phyloP scores from a whole-genome alignment of 1,284 basidiomycete genomes.

The Irpex lacteus region DNA sequence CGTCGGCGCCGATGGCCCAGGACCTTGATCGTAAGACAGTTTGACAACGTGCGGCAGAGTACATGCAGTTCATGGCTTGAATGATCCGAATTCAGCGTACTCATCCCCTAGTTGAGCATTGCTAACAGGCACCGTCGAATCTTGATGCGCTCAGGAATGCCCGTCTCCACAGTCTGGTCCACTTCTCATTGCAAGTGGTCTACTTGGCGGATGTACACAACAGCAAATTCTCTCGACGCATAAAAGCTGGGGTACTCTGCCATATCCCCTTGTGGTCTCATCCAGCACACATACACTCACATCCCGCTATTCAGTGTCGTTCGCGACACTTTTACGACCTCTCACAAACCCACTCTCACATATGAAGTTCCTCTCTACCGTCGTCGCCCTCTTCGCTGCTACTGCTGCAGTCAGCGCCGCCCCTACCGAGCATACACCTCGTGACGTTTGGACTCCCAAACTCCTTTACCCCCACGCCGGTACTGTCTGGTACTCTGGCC shows the following conservation, averaged over 20 bases:
- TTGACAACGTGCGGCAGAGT: too few relatives aligned
- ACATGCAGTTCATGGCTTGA: too few relatives aligned
- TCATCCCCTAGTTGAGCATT: too few relatives aligned
- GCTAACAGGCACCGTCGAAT: neutral
- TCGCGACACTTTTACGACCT: neutral
- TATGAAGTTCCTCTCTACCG: constrained; percentile 7
- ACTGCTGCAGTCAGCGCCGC: constrained; percentile 1
- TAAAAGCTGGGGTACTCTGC: neutral
- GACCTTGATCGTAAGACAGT: too few relatives aligned
- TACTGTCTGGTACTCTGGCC: constrained; percentile 15
- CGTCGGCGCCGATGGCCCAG: neutral
- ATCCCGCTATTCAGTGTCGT: neutral
- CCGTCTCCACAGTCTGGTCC: neutral
- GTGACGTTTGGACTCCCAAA: constrained; percentile 12
- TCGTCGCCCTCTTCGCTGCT: constrained; percentile 3
- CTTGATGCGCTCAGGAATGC: neutral
- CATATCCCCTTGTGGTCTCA: neutral
- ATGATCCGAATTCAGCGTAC: too few relatives aligned
- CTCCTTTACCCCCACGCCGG: constrained; percentile 14
- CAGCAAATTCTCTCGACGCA: neutral
- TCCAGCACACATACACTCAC: neutral
- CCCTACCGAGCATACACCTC: neutral
- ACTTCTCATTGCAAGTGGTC: neutral
- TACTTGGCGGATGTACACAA: neutral
- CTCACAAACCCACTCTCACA: neutral